These are phyloP conservation scores for Imleria badia DNA, from an alignment of 768 basidiomycete species.

Conservation along the genomic window DNA sequence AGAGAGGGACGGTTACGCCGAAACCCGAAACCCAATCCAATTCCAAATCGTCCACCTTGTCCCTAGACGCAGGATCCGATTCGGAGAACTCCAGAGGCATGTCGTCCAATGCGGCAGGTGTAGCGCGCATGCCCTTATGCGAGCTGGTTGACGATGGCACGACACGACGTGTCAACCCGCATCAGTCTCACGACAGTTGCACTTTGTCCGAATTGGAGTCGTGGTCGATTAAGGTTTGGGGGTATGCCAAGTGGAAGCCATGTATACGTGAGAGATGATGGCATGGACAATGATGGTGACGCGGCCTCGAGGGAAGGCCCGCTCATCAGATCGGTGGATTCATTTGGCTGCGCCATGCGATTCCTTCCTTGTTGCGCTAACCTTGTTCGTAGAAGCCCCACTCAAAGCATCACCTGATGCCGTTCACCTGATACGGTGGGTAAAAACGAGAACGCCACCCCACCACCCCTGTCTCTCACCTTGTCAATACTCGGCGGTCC, in stretches of 20 bases:
- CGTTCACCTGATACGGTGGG: neutral
- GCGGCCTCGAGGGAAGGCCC: too few species aligned
- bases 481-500: neutral
- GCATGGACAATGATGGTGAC: too few species aligned
- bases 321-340: too few species aligned
- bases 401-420: neutral
- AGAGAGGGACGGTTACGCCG: neutral
- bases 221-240: neutral
- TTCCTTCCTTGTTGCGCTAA: conserved; percentile 2
- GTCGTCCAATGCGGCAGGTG: too few species aligned
- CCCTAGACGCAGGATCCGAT: too few species aligned
- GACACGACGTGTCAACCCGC: too few species aligned
- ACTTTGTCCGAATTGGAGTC: neutral
- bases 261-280: neutral
- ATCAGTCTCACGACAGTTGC: too few species aligned
- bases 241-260: neutral
- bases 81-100: neutral
- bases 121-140: too few species aligned
- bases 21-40: neutral
- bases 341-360: neutral
- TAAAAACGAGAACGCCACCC: neutral
- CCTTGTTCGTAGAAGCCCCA: conserved; percentile 6
- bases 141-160: too few species aligned
- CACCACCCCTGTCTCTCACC: too few species aligned
- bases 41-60: too few species aligned